phyloP scores from a whole-genome alignment of 2,329 filamentous ascomycete genomes.

The Nakataea oryzae region DNA sequence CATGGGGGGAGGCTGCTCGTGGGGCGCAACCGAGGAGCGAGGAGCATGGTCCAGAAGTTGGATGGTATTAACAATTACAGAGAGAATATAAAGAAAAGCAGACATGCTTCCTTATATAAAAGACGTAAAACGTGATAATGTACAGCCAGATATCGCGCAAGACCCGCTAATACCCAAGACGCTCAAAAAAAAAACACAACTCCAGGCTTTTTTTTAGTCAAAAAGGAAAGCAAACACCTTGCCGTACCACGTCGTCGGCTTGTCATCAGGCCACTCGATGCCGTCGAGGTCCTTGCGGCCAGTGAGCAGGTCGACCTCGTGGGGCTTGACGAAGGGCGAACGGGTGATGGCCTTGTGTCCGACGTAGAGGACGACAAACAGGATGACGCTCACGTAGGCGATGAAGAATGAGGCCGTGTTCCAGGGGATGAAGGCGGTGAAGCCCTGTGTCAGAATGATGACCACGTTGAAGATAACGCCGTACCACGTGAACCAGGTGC shows the following conservation, averaged over 20 bases:
- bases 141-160: not conserved
- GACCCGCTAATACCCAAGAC: not conserved
- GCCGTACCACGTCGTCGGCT: not conserved
- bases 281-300: not conserved
- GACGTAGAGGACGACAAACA: slow-evolving; percentile 49
- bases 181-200: not conserved
- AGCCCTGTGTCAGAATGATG: slow-evolving; percentile 58
- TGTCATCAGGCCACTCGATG: not conserved
- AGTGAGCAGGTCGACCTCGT: slow-evolving; percentile 46
- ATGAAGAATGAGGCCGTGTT: slow-evolving; percentile 50
- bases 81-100: not conserved
- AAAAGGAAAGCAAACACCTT: not conserved
- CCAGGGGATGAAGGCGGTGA: slow-evolving; percentile 57
- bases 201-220: not conserved
- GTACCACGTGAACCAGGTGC: slow-evolving; percentile 56
- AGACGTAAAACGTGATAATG: not conserved
- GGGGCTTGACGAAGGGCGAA: slow-evolving; percentile 39
- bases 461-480: slow-evolving; percentile 55
- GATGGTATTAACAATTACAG: too few species aligned
- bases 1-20: too few species aligned
- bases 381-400: slow-evolving; percentile 52
- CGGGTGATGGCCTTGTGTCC: slow-evolving; percentile 44
- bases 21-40: too few species aligned
- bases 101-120: not conserved
- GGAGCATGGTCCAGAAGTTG: too few species aligned